Conservation (phyloP, 148 eudicot species). For the Rhododendron vialii region DNA sequence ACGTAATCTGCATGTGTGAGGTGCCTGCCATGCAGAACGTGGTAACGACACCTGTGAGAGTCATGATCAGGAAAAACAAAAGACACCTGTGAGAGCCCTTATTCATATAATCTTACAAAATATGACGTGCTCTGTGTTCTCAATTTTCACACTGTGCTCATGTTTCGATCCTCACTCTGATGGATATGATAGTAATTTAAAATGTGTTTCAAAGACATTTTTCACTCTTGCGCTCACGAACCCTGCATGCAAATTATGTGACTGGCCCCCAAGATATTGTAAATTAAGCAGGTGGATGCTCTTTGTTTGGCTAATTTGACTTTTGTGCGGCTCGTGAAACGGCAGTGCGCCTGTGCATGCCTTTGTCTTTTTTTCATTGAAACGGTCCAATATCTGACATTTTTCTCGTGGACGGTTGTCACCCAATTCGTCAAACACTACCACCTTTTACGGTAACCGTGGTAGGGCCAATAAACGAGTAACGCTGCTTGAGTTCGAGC, state of each 20-base stretch:
- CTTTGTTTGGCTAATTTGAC: background rate
- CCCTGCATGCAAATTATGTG: too few relatives aligned
- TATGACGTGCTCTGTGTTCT: too few relatives aligned
- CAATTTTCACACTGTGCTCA: background rate
- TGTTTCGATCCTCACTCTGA: too few relatives aligned
- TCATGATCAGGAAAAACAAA: background rate
- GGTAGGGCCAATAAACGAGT: background rate
- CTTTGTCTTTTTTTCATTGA: background rate
- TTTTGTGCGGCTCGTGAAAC: background rate
- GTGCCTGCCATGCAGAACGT: constrained; percentile 10
- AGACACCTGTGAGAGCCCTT: background rate
- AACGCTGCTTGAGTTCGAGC: background rate
- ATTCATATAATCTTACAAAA: background rate
- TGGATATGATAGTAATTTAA: too few relatives aligned
- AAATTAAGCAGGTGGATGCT: background rate
- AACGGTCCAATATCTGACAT: background rate
- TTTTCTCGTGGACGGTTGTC: background rate
- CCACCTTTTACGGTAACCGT: background rate
- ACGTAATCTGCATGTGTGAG: background rate
- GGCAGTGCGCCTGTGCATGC: background rate
- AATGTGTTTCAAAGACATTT: too few relatives aligned
- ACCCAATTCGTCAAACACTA: background rate
- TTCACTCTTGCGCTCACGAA: too few relatives aligned
- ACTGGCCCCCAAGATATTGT: background rate
- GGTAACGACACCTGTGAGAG: constrained; percentile 3